Percentiles rank a stretch among this genome's conserved stretches.
These are phyloP conservation scores for Areca catechu DNA, from an alignment of 176 grass and related monocot species.

Conservation along the genomic window DNA sequence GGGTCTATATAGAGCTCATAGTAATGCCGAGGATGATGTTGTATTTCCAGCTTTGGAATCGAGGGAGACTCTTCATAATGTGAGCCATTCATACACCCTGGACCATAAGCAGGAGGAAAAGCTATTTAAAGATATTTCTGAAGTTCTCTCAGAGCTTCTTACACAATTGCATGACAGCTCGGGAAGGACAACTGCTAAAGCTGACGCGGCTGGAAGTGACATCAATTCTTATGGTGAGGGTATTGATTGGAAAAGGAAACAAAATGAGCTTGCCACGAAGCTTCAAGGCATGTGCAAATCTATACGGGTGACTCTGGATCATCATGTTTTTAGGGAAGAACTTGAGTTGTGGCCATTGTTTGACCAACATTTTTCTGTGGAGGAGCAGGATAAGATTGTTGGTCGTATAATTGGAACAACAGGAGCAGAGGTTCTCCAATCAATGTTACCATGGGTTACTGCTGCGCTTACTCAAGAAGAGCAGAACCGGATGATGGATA, in stretches of 20 bases:
- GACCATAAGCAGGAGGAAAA: constrained; percentile 92
- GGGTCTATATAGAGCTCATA: constrained; percentile 90
- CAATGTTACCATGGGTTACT: constrained; percentile 95
- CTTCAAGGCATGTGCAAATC: constrained; percentile 94
- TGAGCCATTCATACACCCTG: constrained; percentile 82
- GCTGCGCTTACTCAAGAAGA: constrained; percentile 71
- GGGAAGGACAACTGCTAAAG: not conserved
- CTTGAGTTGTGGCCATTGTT: constrained; percentile 90
- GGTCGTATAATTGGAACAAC: constrained; percentile 89
- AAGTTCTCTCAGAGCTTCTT: constrained; percentile 49
- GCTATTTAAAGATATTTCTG: constrained; percentile 73
- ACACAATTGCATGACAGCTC: constrained; percentile 40
- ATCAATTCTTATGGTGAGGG: constrained; percentile 21
- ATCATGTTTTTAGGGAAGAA: constrained; percentile 82
- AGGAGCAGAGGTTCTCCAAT: constrained; percentile 87
- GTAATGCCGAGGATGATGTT: constrained; percentile 85
- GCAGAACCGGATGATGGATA: constrained; percentile 68
- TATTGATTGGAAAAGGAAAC: constrained; percentile 39
- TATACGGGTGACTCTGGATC: constrained; percentile 60
- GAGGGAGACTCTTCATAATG: constrained; percentile 73
- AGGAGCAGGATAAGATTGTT: constrained; percentile 89
- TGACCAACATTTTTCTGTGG: constrained; percentile 74
- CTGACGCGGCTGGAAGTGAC: constrained; percentile 2
- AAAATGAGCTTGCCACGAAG: constrained; percentile 67
- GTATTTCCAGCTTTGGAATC: constrained; percentile 96